Percentiles rank a stretch among this genome's conserved stretches.
These are phyloP conservation scores for Blepharisma stoltei DNA, from an alignment of 73 alveolate species.

Conservation along the genomic window DNA sequence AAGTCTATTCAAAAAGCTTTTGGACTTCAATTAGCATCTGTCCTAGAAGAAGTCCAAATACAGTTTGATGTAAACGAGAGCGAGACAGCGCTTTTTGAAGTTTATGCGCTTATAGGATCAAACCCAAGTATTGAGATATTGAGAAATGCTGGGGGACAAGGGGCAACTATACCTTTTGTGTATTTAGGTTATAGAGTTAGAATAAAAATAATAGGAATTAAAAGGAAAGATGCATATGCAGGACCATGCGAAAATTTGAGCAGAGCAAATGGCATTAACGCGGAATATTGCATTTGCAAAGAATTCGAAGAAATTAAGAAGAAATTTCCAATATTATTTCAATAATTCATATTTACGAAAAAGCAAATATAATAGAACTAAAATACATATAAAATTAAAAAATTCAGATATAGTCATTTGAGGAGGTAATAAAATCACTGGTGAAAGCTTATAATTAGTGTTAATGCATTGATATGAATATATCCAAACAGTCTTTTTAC, in stretches of 20 bases:
- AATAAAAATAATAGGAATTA: background rate
- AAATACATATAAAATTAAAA: no score
- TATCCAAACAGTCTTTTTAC: no score
- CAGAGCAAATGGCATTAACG: background rate
- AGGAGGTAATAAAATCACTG: no score
- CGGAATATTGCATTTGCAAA: conserved; percentile 10
- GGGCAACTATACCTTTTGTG: background rate
- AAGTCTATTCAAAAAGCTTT: background rate
- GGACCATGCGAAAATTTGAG: background rate
- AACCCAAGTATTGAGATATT: background rate
- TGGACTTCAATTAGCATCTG: background rate
- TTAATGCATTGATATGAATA: no score
- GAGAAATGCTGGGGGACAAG: background rate
- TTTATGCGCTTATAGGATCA: background rate
- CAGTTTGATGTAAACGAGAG: background rate
- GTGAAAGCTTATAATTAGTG: no score
- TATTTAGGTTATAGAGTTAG: background rate
- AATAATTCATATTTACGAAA: no score
- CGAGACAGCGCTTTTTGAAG: background rate
- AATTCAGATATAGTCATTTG: no score
- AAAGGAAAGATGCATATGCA: conserved; percentile 3
- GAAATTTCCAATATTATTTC: no score
- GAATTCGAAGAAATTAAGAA: no score
- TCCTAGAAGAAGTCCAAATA: background rate
- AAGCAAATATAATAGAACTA: no score